A percentile compares a stretch with the other conserved stretches of the same genome.
These are phyloP conservation scores for Gelatoporia subvermispora DNA, from an alignment of 768 basidiomycete species.

Conservation along the genomic window DNA sequence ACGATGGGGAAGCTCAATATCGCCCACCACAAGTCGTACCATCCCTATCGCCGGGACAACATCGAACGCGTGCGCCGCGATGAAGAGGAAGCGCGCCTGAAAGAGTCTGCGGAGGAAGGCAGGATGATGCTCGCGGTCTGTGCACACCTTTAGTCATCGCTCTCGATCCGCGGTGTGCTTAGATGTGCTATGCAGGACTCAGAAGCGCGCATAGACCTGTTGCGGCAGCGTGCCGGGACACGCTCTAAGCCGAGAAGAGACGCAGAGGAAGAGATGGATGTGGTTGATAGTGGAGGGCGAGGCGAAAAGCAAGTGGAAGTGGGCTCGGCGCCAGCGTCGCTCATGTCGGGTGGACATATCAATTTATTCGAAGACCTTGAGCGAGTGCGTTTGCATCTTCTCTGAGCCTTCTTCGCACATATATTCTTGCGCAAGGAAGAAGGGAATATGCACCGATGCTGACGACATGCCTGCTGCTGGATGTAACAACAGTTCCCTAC, in stretches of 20 bases:
- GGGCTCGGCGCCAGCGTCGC: conserved; percentile 27
- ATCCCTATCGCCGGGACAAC: conserved; percentile 81
- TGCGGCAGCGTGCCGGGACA: conserved; percentile 58
- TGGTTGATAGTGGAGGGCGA: too few species aligned
- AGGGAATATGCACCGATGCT: too few species aligned
- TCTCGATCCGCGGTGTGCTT: conserved; percentile 1
- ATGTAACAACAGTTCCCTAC: too few species aligned
- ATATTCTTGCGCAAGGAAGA: too few species aligned
- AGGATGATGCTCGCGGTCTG: conserved; percentile 66
- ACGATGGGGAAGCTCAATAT: conserved; percentile 83
- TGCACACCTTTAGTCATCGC: conserved; percentile 7
- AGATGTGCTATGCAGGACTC: conserved; percentile 49
- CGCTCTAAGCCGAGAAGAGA: conserved; percentile 8
- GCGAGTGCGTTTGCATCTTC: conserved; percentile 37
- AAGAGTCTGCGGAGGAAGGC: conserved; percentile 68
- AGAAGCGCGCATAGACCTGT: conserved; percentile 66
- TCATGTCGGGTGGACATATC: conserved; percentile 63
- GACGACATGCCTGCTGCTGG: too few species aligned
- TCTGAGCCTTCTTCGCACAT: too few species aligned
- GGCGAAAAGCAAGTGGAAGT: conserved; percentile 14
- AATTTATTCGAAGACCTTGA: conserved; percentile 85
- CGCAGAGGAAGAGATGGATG: conserved; percentile 29
- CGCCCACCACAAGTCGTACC: conserved; percentile 89
- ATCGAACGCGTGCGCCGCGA: conserved; percentile 75
- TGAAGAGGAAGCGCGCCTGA: conserved; percentile 70